phyloP scores from a whole-genome alignment of 2,329 filamentous ascomycete species.

The Penicillium janthinellum region DNA sequence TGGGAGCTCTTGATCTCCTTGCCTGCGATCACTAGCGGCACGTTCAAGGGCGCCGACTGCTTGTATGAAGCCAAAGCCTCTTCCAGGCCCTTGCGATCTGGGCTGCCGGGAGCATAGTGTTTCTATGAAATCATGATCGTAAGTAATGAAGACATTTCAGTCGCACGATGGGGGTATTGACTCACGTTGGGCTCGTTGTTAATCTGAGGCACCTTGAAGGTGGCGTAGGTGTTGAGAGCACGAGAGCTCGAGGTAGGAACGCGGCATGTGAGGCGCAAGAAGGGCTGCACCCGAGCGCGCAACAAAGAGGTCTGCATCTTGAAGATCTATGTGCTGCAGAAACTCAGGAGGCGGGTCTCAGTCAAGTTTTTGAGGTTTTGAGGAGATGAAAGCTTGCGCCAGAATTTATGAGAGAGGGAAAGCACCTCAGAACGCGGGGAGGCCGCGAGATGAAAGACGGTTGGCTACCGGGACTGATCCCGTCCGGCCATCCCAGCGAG shows the following conservation, averaged over 20 bases:
- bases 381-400: background rate
- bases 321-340: background rate
- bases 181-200: constrained; percentile 94
- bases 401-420: background rate
- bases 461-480: constrained; percentile 6
- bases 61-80: constrained; percentile 72
- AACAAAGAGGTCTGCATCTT: constrained; percentile 35
- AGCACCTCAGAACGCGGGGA: constrained; percentile 1
- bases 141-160: background rate
- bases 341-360: background rate
- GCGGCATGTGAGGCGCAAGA: constrained; percentile 24
- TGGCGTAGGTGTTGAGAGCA: constrained; percentile 64
- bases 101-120: constrained; percentile 82
- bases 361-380: background rate
- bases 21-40: constrained; percentile 82
- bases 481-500: constrained; percentile 3
- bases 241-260: constrained; percentile 27
- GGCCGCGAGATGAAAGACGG: background rate
- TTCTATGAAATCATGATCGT: constrained; percentile 59
- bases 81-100: constrained; percentile 74
- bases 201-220: constrained; percentile 84
- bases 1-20: constrained; percentile 57
- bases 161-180: background rate
- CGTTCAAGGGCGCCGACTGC: constrained; percentile 69
- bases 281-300: constrained; percentile 30